Evolutionary conservation across 345 rosid genomes (phyloP).

Genomic region (Gossypium herbaceum): DNA sequence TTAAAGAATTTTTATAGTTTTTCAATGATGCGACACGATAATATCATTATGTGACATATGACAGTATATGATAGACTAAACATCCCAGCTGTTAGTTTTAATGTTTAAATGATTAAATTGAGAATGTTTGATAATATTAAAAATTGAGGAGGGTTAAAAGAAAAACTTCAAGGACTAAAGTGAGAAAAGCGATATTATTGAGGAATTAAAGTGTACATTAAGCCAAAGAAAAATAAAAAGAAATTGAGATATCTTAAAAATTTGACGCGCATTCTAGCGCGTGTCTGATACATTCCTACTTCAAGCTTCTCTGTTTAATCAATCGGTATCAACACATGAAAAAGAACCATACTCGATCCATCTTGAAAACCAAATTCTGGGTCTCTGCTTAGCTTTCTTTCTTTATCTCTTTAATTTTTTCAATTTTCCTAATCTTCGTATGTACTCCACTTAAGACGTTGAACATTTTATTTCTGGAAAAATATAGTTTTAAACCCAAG

Average conservation of each 20-base stretch:
- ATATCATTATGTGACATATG: too few relatives aligned
- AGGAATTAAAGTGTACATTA: too few relatives aligned
- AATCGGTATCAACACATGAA: neutral
- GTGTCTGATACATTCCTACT: conserved; percentile 2
- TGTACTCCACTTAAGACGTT: neutral
- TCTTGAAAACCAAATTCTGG: neutral
- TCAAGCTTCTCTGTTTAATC: conserved; percentile 2
- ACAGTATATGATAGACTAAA: too few relatives aligned
- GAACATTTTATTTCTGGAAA: neutral
- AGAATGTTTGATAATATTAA: too few relatives aligned
- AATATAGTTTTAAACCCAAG: neutral
- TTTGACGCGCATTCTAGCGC: neutral
- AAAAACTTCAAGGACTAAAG: too few relatives aligned
- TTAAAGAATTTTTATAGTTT: too few relatives aligned
- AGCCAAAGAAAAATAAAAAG: too few relatives aligned
- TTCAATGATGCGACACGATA: too few relatives aligned
- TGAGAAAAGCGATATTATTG: too few relatives aligned
- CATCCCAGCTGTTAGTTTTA: too few relatives aligned
- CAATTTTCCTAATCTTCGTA: neutral
- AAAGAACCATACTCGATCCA: neutral
- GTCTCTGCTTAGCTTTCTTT: neutral
- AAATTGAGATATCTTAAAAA: neutral
- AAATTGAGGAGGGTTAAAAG: too few relatives aligned
- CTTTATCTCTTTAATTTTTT: neutral
- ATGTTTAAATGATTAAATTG: too few relatives aligned